Base-by-base conservation (phyloP, 2,329 filamentous ascomycete genomes). In the Aspergillus pseudoterreus region DNA sequence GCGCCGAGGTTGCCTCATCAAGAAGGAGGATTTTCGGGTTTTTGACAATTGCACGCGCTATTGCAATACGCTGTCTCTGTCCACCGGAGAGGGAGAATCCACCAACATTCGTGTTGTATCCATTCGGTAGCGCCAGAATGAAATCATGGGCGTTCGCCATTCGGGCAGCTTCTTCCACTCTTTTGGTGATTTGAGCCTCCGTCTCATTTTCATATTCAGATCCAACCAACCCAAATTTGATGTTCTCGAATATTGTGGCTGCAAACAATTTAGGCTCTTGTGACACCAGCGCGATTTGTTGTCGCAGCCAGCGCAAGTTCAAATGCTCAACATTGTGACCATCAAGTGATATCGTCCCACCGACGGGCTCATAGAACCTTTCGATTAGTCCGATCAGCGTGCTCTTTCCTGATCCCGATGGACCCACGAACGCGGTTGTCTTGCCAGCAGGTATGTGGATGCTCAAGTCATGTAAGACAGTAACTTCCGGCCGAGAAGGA, bases 231-330 rank as follows among this genome's bases (percentile, higher is more conserved):
- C 78, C 78, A 27, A 74, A 68, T 1, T 73, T 74, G 50, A 96
- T 95, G 69, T 95, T 95, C 47, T 88, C 81, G 65, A 80, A 90
- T 58, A 96, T 92, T 0, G 88, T 90, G 0, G 86, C 89, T 46
- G 85, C 84, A 66, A 96, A 95, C 0, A 96, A 78, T 0, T 87
- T 85, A 1, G 90, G 89, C 63, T 96, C 91, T 65, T 96, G 91
- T 50, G 86, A 88, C 50, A 96, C 91, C 3, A 96, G 78, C 0
- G 89, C 83, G 62, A 96, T 89, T n/a, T 72, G 27, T 82, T 65
- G 58, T 78, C 69, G n/a, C 64, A 70, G 2, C 77, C 79, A 61
- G 79, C 79, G 3, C 82, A 61, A 78, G 62, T 95, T 95, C 47
- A 95, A 75, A 0, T 77, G 83, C 60, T 81, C 81, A 49, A 94